Conservation (phyloP, 164 flowering plant genomes). For the Dillenia turbinata region DNA sequence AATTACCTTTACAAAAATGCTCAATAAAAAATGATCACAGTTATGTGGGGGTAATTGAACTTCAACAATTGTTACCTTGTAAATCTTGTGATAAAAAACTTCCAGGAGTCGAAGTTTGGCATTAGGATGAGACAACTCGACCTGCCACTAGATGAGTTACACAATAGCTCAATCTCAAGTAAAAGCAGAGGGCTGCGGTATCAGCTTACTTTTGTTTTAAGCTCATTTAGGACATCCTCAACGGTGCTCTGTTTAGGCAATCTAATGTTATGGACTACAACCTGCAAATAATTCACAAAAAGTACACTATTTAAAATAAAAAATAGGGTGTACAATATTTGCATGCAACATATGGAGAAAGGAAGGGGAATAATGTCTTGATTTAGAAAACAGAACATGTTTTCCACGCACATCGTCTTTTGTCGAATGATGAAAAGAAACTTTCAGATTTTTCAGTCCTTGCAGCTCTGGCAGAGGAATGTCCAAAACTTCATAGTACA, state of each 20-base stretch:
- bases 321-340: too few relatives aligned
- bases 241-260: slow-evolving; percentile 90
- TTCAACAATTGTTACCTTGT: slow-evolving; percentile 50
- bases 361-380: not conserved
- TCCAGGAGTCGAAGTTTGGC: slow-evolving; percentile 93
- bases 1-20: too few relatives aligned
- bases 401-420: slow-evolving; percentile 69
- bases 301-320: not conserved
- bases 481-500: slow-evolving; percentile 93
- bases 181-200: not conserved
- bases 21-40: too few relatives aligned
- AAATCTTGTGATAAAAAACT: slow-evolving; percentile 97
- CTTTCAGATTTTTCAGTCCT: slow-evolving; percentile 83
- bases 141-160: slow-evolving; percentile 44
- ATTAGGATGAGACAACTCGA: slow-evolving; percentile 83
- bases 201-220: slow-evolving; percentile 64
- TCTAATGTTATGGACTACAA: slow-evolving; percentile 73
- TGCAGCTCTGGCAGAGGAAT: slow-evolving; percentile 92
- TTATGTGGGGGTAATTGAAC: too few relatives aligned
- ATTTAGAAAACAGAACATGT: not conserved
- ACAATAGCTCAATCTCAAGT: not conserved
- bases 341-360: not conserved
- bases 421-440: slow-evolving; percentile 79
- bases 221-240: slow-evolving; percentile 80
- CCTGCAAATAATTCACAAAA: slow-evolving; percentile 37